These are phyloP conservation scores for Ananas comosus DNA, from an alignment of 176 grass and related monocot species.

Conservation along the genomic window DNA sequence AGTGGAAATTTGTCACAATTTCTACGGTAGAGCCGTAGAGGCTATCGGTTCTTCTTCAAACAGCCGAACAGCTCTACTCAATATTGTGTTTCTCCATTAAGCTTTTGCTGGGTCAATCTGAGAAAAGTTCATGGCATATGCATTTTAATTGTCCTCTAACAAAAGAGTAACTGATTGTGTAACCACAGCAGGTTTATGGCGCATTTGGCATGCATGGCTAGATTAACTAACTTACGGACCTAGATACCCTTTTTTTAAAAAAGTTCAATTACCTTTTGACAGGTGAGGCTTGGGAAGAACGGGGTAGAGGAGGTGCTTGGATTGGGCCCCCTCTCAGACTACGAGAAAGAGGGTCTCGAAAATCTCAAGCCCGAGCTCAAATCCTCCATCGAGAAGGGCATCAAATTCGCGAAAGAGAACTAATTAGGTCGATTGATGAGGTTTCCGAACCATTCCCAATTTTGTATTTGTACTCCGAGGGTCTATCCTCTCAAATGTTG, in stretches of 20 bases:
- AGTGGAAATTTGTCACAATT: too few relatives aligned
- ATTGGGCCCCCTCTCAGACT: conserved; percentile 37
- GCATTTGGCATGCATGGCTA: background rate
- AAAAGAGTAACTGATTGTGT: too few relatives aligned
- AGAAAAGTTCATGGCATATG: too few relatives aligned
- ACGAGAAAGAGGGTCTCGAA: conserved; percentile 61
- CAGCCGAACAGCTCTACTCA: too few relatives aligned
- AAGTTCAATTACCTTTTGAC: background rate
- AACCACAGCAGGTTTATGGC: too few relatives aligned
- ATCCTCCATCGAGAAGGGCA: conserved; percentile 86
- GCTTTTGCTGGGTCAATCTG: too few relatives aligned
- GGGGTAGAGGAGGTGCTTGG: conserved; percentile 45
- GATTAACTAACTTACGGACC: background rate
- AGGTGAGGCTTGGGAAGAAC: conserved; percentile 85
- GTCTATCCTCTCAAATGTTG: too few relatives aligned
- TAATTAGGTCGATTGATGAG: conserved; percentile 9
- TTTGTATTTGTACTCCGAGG: background rate
- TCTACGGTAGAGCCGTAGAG: too few relatives aligned
- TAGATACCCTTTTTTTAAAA: background rate
- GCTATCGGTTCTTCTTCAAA: too few relatives aligned
- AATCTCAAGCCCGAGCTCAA: conserved; percentile 67
- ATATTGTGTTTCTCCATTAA: too few relatives aligned
- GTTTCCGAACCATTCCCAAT: background rate
- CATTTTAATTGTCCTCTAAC: too few relatives aligned
- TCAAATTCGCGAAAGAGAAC: conserved; percentile 46